Conservation (phyloP, 2,329 filamentous ascomycete species). For the Beauveria bassiana region DNA sequence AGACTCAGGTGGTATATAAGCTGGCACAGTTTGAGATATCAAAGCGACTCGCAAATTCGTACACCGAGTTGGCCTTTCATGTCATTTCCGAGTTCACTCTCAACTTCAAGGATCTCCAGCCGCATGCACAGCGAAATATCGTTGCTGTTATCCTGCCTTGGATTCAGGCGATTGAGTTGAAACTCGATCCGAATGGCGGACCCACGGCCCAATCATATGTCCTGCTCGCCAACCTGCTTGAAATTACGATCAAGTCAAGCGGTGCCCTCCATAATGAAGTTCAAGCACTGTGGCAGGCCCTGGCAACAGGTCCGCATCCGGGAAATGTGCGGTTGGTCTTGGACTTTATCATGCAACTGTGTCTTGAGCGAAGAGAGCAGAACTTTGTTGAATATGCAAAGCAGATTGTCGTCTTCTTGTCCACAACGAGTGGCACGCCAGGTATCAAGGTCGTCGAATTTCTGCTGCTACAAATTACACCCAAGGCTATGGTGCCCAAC, state of each 20-base stretch:
- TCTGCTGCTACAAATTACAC: constrained; percentile 79
- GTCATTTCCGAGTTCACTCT: constrained; percentile 93
- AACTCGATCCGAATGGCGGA: constrained; percentile 83
- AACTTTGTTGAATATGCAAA: constrained; percentile 98
- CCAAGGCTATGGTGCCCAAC: constrained; percentile 93
- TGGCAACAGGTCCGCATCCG: constrained; percentile 85
- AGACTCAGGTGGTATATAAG: constrained; percentile 97
- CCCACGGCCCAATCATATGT: constrained; percentile 91
- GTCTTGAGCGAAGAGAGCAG: constrained; percentile 87
- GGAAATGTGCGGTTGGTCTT: constrained; percentile 92
- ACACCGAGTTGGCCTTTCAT: constrained; percentile 82
- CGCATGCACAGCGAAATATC: constrained; percentile 83
- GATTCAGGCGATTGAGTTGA: constrained; percentile 90
- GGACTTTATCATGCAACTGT: constrained; percentile 93
- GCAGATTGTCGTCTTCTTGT: constrained; percentile 94
- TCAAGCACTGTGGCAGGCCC: constrained; percentile 91
- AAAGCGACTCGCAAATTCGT: constrained; percentile 77
- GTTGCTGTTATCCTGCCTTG: constrained; percentile 91
- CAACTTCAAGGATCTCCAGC: constrained; percentile 82
- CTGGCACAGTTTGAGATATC: constrained; percentile 95
- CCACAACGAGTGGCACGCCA: constrained; percentile 64
- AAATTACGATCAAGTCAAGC: constrained; percentile 91
- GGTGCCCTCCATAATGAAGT: constrained; percentile 90
- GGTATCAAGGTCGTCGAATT: constrained; percentile 93
- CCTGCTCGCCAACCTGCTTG: constrained; percentile 85